Evolutionary conservation across 345 rosid genomes (phyloP).

Genomic region (Ceriops decandra): DNA sequence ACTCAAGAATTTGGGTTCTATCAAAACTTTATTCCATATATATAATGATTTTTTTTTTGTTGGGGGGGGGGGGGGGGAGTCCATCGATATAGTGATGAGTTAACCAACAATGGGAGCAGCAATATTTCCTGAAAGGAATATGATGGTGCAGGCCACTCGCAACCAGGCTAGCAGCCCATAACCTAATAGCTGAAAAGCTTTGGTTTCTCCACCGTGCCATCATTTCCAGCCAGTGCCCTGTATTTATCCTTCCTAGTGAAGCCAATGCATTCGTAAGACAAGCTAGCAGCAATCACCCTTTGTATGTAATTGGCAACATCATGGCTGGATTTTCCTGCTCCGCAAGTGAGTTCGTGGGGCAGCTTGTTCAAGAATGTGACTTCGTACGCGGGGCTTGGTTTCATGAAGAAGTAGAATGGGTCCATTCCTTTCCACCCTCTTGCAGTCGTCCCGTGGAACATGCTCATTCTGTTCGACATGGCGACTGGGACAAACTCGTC

Average conservation of each 20-base stretch:
- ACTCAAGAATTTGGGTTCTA: too few relatives aligned
- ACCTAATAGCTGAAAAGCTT: conserved; percentile 4
- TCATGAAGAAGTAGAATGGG: conserved; percentile 79
- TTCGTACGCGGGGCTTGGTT: conserved; percentile 79
- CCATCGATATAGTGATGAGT: too few relatives aligned
- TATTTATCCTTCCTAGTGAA: conserved; percentile 80
- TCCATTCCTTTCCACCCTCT: conserved; percentile 87
- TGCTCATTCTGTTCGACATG: conserved; percentile 55
- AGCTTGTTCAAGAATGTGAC: conserved; percentile 67
- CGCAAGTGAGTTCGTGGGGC: conserved; percentile 50
- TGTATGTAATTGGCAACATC: conserved; percentile 75
- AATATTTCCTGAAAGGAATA: neutral
- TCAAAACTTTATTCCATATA: too few relatives aligned
- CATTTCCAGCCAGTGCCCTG: conserved; percentile 60
- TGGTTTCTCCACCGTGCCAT: conserved; percentile 43
- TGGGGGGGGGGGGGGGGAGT: too few relatives aligned
- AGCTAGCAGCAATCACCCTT: conserved; percentile 51
- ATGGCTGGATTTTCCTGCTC: conserved; percentile 56
- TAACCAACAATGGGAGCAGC: neutral
- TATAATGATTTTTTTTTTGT: too few relatives aligned
- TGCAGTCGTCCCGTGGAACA: conserved; percentile 79
- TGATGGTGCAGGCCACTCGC: too few relatives aligned
- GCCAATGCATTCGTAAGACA: conserved; percentile 66
- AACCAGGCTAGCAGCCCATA: neutral
- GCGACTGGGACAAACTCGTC: conserved; percentile 72